Conservation (phyloP, 805 yeast genomes). For the Saccharomycopsis sp. region DNA sequence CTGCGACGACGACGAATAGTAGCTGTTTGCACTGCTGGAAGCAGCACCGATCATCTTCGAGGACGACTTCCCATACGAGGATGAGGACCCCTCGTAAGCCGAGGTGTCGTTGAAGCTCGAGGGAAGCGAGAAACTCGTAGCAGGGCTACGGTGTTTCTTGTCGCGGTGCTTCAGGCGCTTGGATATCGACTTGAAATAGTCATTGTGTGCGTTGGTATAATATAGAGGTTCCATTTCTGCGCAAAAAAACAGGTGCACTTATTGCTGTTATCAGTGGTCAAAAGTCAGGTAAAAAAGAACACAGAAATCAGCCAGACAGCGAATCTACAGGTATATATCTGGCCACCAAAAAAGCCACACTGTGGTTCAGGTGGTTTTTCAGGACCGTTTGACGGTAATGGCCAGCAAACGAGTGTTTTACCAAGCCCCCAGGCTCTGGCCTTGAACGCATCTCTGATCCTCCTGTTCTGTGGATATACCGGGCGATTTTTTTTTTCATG, state of each 20-base stretch:
- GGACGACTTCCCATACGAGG: background rate
- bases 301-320: background rate
- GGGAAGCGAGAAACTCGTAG: conserved; percentile 17
- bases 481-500: background rate
- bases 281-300: background rate
- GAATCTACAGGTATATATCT: background rate
- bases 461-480: background rate
- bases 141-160: conserved; percentile 9
- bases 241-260: too few species aligned
- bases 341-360: background rate
- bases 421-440: background rate
- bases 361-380: background rate
- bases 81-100: background rate
- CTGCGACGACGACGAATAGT: background rate
- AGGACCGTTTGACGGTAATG: background rate
- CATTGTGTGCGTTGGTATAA: conserved; percentile 19
- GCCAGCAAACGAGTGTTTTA: background rate
- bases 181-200: conserved; percentile 18
- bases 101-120: conserved; percentile 3
- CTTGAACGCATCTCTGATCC: background rate
- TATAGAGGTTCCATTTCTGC: conserved; percentile 16
- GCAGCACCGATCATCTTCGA: background rate
- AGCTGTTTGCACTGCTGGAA: background rate
- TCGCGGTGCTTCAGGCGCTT: conserved; percentile 15
- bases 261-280: too few species aligned